phyloP scores from a whole-genome alignment of 2,329 filamentous ascomycete genomes.

The Beauveria brongniartii region DNA sequence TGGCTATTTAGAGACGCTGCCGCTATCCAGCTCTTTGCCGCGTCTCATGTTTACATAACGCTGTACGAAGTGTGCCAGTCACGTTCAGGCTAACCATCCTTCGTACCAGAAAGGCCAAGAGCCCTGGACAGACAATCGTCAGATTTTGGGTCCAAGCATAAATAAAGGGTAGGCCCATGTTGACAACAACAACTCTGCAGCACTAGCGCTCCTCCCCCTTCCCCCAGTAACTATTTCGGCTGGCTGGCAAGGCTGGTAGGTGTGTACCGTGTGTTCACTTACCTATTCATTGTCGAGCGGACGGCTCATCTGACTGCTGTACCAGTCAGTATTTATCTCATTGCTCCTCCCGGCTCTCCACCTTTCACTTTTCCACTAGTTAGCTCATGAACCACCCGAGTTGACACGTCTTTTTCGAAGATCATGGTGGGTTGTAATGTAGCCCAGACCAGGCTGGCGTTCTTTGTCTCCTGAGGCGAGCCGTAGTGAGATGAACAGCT shows the following conservation, averaged over 20 bases:
- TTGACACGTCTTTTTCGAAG: conserved; percentile 1
- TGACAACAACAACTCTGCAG: not conserved
- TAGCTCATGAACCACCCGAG: not conserved
- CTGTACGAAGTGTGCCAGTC: not conserved
- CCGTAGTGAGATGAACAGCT: conserved; percentile 5
- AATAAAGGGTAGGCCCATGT: not conserved
- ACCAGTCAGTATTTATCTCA: not conserved
- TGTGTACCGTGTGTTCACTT: not conserved
- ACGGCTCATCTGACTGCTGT: not conserved
- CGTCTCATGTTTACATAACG: not conserved
- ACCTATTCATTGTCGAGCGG: not conserved
- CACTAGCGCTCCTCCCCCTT: too few relatives aligned
- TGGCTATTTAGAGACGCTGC: too few relatives aligned
- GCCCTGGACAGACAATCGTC: not conserved
- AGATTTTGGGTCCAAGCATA: not conserved
- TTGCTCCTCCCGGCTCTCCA: not conserved
- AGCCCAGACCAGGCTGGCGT: not conserved
- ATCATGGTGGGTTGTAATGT: not conserved
- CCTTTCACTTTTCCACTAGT: not conserved
- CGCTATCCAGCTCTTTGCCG: not conserved
- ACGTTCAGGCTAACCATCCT: too few relatives aligned
- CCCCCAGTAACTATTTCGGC: too few relatives aligned
- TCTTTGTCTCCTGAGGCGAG: not conserved
- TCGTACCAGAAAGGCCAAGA: not conserved
- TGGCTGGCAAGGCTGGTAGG: too few relatives aligned